Evolutionary conservation across 2,329 filamentous ascomycete genomes (phyloP).

Genomic region (Eutypa lata): DNA sequence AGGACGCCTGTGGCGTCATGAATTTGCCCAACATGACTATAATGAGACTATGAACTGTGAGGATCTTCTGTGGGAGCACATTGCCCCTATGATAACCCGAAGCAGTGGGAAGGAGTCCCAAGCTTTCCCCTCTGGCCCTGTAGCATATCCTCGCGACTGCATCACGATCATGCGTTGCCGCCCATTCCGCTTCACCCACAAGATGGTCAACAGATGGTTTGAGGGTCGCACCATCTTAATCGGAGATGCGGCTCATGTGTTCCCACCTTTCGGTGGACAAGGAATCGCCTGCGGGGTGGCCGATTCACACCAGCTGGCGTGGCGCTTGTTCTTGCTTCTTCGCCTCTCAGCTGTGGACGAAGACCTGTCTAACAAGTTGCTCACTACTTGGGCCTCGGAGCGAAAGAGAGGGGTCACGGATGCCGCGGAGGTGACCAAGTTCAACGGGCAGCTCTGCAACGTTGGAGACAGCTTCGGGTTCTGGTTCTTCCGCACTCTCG

Average conservation of each 20-base stretch:
- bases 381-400: slow-evolving; percentile 18
- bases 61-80: slow-evolving; percentile 27
- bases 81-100: slow-evolving; percentile 27
- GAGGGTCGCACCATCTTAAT: slow-evolving; percentile 38
- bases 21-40: slow-evolving; percentile 30
- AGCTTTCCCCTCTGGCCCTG: slow-evolving; percentile 17
- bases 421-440: slow-evolving; percentile 15
- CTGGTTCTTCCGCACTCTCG: slow-evolving; percentile 15
- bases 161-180: slow-evolving; percentile 42
- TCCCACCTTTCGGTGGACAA: slow-evolving; percentile 43
- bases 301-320: slow-evolving; percentile 31
- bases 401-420: slow-evolving; percentile 14
- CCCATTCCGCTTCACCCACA: slow-evolving; percentile 42
- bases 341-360: slow-evolving; percentile 5
- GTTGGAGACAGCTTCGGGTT: slow-evolving; percentile 14
- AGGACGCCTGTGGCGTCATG: slow-evolving; percentile 42
- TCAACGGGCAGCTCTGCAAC: slow-evolving; percentile 21
- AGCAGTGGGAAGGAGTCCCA: slow-evolving; percentile 23
- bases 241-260: slow-evolving; percentile 50
- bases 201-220: slow-evolving; percentile 45
- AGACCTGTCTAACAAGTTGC: slow-evolving; percentile 7
- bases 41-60: slow-evolving; percentile 27
- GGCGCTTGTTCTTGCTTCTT: slow-evolving; percentile 28
- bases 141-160: slow-evolving; percentile 41
- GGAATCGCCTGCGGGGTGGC: slow-evolving; percentile 33